Evolutionary conservation across 2,329 filamentous ascomycete genomes (phyloP).

Genomic region (Clarireedia paspali): DNA sequence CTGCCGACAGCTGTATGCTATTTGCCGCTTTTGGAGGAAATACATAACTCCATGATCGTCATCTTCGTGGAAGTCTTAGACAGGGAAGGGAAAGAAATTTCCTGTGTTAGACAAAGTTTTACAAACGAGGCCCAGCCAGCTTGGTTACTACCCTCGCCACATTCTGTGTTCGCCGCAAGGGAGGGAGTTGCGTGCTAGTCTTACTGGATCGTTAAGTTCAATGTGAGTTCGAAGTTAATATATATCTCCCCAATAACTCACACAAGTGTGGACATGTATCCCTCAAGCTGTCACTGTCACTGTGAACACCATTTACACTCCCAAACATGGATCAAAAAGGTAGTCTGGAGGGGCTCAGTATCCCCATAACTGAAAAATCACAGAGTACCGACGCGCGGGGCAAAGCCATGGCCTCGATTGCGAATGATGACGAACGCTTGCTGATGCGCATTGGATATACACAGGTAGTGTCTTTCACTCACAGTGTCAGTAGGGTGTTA

Average conservation of each 20-base stretch:
- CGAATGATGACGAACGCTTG: constrained; percentile 51
- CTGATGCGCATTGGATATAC: constrained; percentile 55
- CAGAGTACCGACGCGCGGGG: neutral
- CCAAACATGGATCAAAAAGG: neutral
- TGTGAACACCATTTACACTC: neutral
- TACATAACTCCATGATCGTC: neutral
- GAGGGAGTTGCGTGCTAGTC: neutral
- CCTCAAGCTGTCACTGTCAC: neutral
- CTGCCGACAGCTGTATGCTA: neutral
- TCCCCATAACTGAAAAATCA: neutral
- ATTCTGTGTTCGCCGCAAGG: neutral
- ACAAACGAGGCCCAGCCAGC: neutral
- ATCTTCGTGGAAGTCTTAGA: neutral
- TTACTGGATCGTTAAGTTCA: too few relatives aligned
- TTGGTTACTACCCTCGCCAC: neutral
- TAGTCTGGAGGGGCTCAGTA: neutral
- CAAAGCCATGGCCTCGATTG: constrained; percentile 39
- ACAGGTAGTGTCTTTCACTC: constrained; percentile 38
- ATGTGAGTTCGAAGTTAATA: too few relatives aligned
- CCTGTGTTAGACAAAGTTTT: neutral
- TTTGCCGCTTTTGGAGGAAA: neutral
- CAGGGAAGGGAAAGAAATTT: neutral
- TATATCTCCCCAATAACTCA: too few relatives aligned
- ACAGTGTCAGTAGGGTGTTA: neutral
- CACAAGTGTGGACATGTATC: neutral